Base-by-base conservation (phyloP, 345 rosid genomes). In the Chamaenerion angustifolium region DNA sequence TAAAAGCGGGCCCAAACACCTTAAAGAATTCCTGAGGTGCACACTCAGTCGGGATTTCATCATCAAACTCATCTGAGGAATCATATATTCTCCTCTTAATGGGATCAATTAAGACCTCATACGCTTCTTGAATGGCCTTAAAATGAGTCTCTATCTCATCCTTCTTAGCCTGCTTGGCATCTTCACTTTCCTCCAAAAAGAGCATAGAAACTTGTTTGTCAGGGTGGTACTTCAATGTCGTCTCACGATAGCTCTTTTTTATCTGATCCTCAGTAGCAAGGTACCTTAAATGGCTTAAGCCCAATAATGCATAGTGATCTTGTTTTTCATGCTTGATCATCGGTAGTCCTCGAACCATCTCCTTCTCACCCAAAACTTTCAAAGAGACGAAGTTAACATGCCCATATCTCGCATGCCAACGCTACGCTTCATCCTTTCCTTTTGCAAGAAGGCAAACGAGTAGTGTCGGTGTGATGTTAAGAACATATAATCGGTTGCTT, bases 61-160 rank as follows among this genome's bases (percentile, higher is more conserved):
- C 95, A 58, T 93, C 99, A 73, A 93, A 88, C 70, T 92, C 96
- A 66, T 87, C 96, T 1, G 96, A 78, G 11, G 99, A 88, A 64
- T 88, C 99, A 52, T 84, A 88, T 23, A 88, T 74, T 61, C 99
- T 82, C 68, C 99, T 77, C 81, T 68, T 93, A 25, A 77, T 43
- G 21, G 96, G 95, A 68, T 93, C 99, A 12, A 70, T 93, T 67
- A 93, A 63, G 51, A 80, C 77, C 64, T 88, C 99, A 65, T 93
- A 93, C 3, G 99, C 94, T 68, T 80, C 99, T 71, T 93, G 99
- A 56, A 93, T 78, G 17, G 88, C 61, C 65, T 80, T 93, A 59
- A 93, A 93, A 56, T 64, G 94, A 66, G 65, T 70, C 62, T 93
- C 99, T 0, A 93, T 88, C 68, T 88, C 95, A 40, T 85, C 94